Conservation (phyloP, 495 filamentous ascomycete species). For the Talaromyces adpressus region DNA sequence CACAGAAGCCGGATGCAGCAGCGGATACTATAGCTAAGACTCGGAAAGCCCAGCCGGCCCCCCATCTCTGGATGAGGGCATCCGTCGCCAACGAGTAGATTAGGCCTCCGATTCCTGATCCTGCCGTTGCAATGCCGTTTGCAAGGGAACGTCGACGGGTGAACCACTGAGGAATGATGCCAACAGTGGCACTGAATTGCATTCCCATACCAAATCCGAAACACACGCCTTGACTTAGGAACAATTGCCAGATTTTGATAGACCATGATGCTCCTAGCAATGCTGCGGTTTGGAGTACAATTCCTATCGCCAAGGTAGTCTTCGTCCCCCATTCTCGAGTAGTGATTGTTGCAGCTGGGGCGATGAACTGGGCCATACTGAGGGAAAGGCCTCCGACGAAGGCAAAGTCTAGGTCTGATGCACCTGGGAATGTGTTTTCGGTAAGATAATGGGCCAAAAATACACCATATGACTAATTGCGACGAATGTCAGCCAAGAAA, state of each 20-base stretch:
- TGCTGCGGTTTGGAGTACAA: slow-evolving; percentile 50
- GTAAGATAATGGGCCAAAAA: slow-evolving; percentile 67
- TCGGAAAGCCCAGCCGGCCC: slow-evolving; percentile 66
- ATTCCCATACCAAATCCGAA: slow-evolving; percentile 75
- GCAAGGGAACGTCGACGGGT: slow-evolving; percentile 59
- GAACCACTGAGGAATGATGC: slow-evolving; percentile 78
- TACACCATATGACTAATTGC: slow-evolving; percentile 46
- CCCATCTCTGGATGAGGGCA: slow-evolving; percentile 52
- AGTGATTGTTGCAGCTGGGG: slow-evolving; percentile 56
- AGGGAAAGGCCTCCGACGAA: slow-evolving; percentile 69
- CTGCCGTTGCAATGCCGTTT: slow-evolving; percentile 64
- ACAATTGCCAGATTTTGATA: slow-evolving; percentile 63
- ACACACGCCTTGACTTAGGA: slow-evolving; percentile 68
- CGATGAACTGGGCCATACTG: slow-evolving; percentile 55
- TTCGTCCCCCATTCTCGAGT: slow-evolving; percentile 48
- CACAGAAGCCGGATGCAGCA: slow-evolving; percentile 54
- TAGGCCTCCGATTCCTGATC: slow-evolving; percentile 70
- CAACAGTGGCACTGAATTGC: slow-evolving; percentile 63
- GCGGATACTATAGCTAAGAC: slow-evolving; percentile 62
- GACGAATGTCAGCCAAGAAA: slow-evolving; percentile 7
- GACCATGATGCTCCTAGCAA: slow-evolving; percentile 63
- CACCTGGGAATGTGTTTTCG: slow-evolving; percentile 48
- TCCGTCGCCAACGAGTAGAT: slow-evolving; percentile 45
- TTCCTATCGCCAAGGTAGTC: slow-evolving; percentile 51
- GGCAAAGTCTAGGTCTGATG: slow-evolving; percentile 55